phyloP scores from a whole-genome alignment of 2,329 filamentous ascomycete genomes.

The Colletotrichum navitas region DNA sequence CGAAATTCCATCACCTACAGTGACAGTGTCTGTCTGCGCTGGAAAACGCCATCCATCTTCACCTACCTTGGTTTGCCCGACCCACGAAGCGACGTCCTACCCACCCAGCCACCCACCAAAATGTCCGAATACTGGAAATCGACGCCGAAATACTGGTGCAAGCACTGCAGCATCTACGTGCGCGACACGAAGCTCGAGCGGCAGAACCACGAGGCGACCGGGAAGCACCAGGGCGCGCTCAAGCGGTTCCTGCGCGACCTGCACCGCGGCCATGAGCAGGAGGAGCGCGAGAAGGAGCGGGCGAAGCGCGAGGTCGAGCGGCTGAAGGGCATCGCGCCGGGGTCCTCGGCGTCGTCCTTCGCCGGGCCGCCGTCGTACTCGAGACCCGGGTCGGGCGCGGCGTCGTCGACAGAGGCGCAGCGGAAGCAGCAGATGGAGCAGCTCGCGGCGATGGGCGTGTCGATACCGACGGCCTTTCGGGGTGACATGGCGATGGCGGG shows the following conservation, averaged over 20 bases:
- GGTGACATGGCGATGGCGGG: slow-evolving; percentile 88
- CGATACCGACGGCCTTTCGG: slow-evolving; percentile 82
- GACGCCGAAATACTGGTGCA: slow-evolving; percentile 98
- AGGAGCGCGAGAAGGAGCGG: slow-evolving; percentile 83
- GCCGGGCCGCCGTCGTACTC: slow-evolving; percentile 49
- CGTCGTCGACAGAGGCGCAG: slow-evolving; percentile 68
- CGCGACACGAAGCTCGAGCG: slow-evolving; percentile 93
- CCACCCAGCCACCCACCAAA: slow-evolving; percentile 1
- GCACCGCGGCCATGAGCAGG: slow-evolving; percentile 84
- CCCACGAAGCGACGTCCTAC: not conserved
- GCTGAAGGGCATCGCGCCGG: slow-evolving; percentile 80
- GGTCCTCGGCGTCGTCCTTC: slow-evolving; percentile 49
- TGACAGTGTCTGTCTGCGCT: slow-evolving; percentile 16
- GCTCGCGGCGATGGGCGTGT: slow-evolving; percentile 87
- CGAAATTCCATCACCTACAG: slow-evolving; percentile 21
- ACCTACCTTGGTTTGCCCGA: not conserved
- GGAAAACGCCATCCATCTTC: not conserved
- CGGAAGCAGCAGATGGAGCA: slow-evolving; percentile 88
- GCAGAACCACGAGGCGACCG: slow-evolving; percentile 88
- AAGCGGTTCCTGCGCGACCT: slow-evolving; percentile 92
- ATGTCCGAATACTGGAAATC: slow-evolving; percentile 99
- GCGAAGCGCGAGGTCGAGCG: slow-evolving; percentile 89
- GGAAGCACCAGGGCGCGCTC: slow-evolving; percentile 84
- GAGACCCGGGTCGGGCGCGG: slow-evolving; percentile 42
- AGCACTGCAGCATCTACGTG: slow-evolving; percentile 91